Base-by-base conservation (phyloP, 2,329 filamentous ascomycete genomes). In the Nemania sp. region DNA sequence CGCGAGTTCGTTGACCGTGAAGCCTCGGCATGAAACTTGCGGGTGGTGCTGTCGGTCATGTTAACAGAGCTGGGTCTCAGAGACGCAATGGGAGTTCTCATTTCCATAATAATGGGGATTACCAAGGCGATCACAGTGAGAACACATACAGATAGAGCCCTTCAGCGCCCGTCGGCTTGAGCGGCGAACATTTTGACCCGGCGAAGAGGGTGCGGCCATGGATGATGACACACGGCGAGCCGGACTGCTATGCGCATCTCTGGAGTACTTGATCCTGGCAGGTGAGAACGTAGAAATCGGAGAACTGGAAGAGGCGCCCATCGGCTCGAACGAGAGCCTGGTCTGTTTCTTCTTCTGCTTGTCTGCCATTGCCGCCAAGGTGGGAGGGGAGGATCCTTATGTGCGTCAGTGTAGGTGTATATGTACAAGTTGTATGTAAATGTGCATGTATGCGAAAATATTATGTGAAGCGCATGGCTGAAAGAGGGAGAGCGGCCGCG, bases 321-420 rank as follows among this genome's bases (percentile, higher is more conserved):
- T 66, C 11, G 73, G 64, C 64, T 75, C 73, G 29, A 76, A 74
- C 5, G 69, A 69, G 50, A 76, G 68, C 55, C 65, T 67, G 12
- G 71, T 64, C 46, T 75, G 73, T 18, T 57, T 65, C 57, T 68
- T 66, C 60, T 60, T 69, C 35, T 65, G 65, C 43, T 60, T 66
- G 20, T 60, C 56, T 21, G 67, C 59, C 70, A 72, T 72, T 3
- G 46, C 43, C 46, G 11, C 43, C 3, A 2, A 15, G 48, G 20
- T 54, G 47, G 2, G 17, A 20, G 20, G 51, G 49, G 49, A 29
- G n/a, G n/a, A n/a, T n/a, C 11, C 15, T n/a, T 2, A 35, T 45
- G 25, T 18, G 25, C 2, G 15, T 47, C 7, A 21, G 29, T 15
- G 47, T 35, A 11, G 5, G 43, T 9, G 29, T 18, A 13, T 7